Evolutionary conservation across 805 yeast genomes (phyloP), one percentile per base, ranked within the genome.

Genomic region (Tetrapisispora pingtungensis): DNA sequence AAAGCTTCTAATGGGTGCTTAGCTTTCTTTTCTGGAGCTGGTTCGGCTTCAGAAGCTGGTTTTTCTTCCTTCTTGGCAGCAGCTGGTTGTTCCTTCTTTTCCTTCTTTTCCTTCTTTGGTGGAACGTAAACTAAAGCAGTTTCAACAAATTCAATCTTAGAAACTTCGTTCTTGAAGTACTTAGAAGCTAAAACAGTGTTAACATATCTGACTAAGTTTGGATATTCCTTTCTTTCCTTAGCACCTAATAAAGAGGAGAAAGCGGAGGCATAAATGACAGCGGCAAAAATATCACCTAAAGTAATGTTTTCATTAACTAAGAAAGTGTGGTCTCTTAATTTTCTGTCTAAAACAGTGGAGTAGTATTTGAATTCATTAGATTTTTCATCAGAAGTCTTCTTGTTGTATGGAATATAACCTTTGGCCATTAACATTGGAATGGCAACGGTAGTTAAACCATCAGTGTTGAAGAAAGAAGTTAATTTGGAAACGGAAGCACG

Each of bases 1-100:
- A 90, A 78, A 48, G 74, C 71, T 67, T 79, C 94, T 66, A 89
- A 78, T 63, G 97, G 97, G 73, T 90, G 97, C 70, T 83, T 84
- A 55, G 88, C 77, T 73, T 84, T 85, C 74, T 83, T 83, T 60
- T 64, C 69, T 15, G 65, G 69, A 30, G 68, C 64, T 47, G 72
- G 69, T 65, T 97, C 97, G 56, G 89, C 86, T 56, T 89, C 85
- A 42, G 68, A 62, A 47, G 65, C 67, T 53, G 85, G 76, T 74
- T 84, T 84, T 73, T 82, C 81, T 58, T 71, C 55, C 43, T 52
- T 51, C 32, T 46, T 50, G 10, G 44, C 49, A 18, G 51, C 65
- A 26, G 52, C 51, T 15, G 63, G 69, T 26, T 67, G 65, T 42
- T 69, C 70, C 46, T 53, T 54, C 45, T 70, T 68, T 46, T 48